Base-by-base conservation (phyloP, 129 eudicot genomes). In the Centrapalus pauciflorus region DNA sequence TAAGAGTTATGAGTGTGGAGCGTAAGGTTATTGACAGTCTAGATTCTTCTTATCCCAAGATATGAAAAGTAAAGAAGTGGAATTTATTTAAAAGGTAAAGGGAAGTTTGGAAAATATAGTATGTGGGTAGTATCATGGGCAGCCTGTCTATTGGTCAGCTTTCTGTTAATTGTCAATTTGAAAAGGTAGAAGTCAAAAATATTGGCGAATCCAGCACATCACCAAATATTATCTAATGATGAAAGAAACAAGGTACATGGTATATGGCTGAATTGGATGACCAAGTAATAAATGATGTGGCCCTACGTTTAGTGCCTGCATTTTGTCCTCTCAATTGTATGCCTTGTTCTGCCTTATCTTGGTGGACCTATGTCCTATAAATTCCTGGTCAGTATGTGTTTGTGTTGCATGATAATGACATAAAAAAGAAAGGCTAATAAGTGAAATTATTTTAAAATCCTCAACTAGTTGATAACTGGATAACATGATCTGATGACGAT, bases 301-400 rank as follows among this genome's bases (percentile, higher is more conserved):
- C 13, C 65, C 66, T 73, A 73, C 65, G 26, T 26, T 3, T 38
- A 52, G 12, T 61, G 59, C 30, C 70, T 61, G 19, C 55, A 55
- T 63, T 73, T 6, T 27, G 43, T 51, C 45, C 71, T 63, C 63
- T 63, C 71, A 63, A 35, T 55, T 35, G 48, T 55, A 50, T 30
- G 23, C 52, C 40, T 34, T 59, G 28, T 25, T 62, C 54, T 54
- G 26, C 33, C 45, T 73, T 64, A 20, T 73, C 65, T 64, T 13
- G 71, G 66, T 52, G 71, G 71, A 37, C 71, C 71, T 37, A 62
- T 51, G 55, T 55, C 60, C 51, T 63, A 33, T 62, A 72, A 62
- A 46, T 37, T 25, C 63, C 64, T 63, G 65, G 64, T 71, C 50
- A 55, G 70, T 20, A 26, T 51, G 33, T 71, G 24, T 58, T 46